phyloP scores from a whole-genome alignment of 148 eudicot species.

The Polygonum aviculare region DNA sequence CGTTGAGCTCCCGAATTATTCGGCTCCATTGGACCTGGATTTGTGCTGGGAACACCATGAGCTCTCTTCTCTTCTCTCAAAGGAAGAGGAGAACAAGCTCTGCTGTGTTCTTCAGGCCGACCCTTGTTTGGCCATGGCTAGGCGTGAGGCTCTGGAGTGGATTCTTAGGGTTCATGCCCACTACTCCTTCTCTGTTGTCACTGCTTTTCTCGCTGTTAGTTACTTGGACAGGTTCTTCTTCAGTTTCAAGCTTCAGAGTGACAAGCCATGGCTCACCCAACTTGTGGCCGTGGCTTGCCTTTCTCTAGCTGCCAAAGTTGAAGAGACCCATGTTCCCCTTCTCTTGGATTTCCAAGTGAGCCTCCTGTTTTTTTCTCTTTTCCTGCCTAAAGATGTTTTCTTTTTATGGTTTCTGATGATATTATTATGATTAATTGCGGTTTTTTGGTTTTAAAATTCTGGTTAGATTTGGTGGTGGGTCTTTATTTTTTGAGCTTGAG shows the following conservation, averaged over 20 bases:
- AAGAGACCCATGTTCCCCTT: slow-evolving; percentile 53
- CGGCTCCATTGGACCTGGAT: slow-evolving; percentile 32
- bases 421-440: not conserved
- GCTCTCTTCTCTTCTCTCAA: slow-evolving; percentile 41
- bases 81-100: slow-evolving; percentile 27
- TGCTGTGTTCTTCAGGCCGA: not conserved
- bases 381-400: not conserved
- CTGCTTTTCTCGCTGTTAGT: slow-evolving; percentile 55
- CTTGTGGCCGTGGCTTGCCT: slow-evolving; percentile 50
- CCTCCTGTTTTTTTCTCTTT: not conserved
- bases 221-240: slow-evolving; percentile 55
- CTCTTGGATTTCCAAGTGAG: slow-evolving; percentile 57
- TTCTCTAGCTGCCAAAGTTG: slow-evolving; percentile 63
- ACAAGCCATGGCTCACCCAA: slow-evolving; percentile 54
- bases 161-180: slow-evolving; percentile 48
- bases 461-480: not conserved
- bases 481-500: not conserved
- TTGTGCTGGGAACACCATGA: slow-evolving; percentile 60
- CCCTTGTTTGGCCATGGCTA: slow-evolving; percentile 13
- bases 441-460: not conserved
- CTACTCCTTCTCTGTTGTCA: slow-evolving; percentile 50
- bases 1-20: not conserved
- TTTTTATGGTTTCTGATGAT: not conserved
- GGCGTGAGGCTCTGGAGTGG: slow-evolving; percentile 61
- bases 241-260: slow-evolving; percentile 29